These are phyloP conservation scores for Pterocarpus santalinus DNA, from an alignment of 306 rosid species.

Conservation along the genomic window DNA sequence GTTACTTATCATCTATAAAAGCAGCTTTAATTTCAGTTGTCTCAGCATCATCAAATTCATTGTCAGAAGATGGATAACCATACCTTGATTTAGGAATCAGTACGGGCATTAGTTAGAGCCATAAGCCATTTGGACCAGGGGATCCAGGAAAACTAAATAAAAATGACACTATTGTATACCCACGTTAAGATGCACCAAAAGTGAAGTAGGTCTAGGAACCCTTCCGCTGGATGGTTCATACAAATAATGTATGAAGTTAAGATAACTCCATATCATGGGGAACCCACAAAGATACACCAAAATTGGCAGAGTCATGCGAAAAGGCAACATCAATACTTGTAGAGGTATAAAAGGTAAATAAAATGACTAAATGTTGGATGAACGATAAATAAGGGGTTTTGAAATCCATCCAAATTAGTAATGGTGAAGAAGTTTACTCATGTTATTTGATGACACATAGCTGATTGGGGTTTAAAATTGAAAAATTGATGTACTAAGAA, in stretches of 20 bases:
- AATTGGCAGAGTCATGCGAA: neutral
- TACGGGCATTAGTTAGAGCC: neutral
- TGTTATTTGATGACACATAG: constrained; percentile 16
- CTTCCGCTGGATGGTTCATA: neutral
- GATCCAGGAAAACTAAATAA: too few species aligned
- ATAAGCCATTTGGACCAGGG: too few species aligned
- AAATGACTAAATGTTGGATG: neutral
- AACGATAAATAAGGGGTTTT: neutral
- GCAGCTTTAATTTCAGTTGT: neutral
- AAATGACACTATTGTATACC: neutral
- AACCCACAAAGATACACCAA: neutral
- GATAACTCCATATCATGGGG: neutral
- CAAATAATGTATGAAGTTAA: too few species aligned
- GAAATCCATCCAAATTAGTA: constrained; percentile 7
- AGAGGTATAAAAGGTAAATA: neutral
- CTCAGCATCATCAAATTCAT: neutral
- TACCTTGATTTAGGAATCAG: neutral
- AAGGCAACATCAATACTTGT: neutral
- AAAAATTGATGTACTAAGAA: neutral
- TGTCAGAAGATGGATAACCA: neutral
- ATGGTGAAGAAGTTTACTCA: constrained; percentile 7
- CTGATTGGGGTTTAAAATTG: constrained; percentile 9
- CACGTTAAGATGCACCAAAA: neutral
- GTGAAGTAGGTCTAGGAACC: neutral
- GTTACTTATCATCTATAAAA: neutral